Evolutionary conservation across 306 rosid species (phyloP).

Genomic region (Adenanthera pavonina): DNA sequence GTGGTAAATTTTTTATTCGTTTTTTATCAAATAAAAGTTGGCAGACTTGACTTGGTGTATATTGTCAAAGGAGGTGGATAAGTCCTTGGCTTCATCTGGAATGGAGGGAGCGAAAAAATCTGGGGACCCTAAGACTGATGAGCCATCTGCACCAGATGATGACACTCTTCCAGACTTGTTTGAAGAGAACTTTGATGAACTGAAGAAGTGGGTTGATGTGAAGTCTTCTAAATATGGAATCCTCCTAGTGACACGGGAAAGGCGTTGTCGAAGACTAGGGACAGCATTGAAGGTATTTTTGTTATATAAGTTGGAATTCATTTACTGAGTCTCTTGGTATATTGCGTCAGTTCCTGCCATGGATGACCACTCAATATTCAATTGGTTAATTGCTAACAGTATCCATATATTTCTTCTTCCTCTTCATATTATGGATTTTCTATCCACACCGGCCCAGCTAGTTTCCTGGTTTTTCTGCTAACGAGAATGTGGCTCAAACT

Average conservation of each 20-base stretch:
- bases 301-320: neutral
- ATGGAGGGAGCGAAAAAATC: constrained; percentile 51
- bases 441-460: neutral
- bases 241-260: constrained; percentile 74
- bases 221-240: constrained; percentile 81
- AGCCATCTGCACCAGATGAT: constrained; percentile 43
- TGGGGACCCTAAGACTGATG: constrained; percentile 39
- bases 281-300: constrained; percentile 81
- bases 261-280: constrained; percentile 80
- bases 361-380: constrained; percentile 21
- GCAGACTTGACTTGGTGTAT: constrained; percentile 72
- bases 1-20: constrained; percentile 38
- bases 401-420: constrained; percentile 6
- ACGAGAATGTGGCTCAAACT: neutral
- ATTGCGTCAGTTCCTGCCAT: constrained; percentile 32
- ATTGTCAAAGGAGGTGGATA: constrained; percentile 57
- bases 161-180: constrained; percentile 55
- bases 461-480: neutral
- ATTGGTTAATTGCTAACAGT: constrained; percentile 21
- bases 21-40: constrained; percentile 53
- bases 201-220: constrained; percentile 88
- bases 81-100: constrained; percentile 40
- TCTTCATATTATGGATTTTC: neutral
- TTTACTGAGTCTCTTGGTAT: neutral
- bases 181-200: constrained; percentile 80